Conservation (phyloP, 345 rosid genomes). For the Eucalyptus lansdowneana region DNA sequence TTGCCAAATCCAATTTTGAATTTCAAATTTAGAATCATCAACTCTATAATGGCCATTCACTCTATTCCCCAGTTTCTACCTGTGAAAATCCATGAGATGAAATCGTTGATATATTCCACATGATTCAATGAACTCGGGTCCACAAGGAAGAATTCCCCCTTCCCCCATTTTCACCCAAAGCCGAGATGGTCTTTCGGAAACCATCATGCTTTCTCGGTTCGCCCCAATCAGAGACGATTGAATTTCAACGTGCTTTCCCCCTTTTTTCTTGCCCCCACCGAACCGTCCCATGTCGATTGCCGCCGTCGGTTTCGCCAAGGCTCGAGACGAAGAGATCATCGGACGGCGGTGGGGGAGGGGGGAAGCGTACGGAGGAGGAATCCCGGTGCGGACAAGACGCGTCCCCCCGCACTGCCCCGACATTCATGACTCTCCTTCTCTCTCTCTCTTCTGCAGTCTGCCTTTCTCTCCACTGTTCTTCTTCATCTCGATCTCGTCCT, state of each 20-base stretch:
- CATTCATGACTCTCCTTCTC: conserved; percentile 20
- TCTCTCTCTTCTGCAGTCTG: neutral
- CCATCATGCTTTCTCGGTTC: neutral
- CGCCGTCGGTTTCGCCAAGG: neutral
- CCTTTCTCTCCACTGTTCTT: neutral
- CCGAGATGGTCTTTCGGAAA: neutral
- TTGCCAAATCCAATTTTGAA: neutral
- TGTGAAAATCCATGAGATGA: neutral
- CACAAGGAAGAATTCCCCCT: neutral
- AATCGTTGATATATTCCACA: neutral
- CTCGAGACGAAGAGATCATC: neutral
- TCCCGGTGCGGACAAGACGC: no score
- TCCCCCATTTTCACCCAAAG: neutral
- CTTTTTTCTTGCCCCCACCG: neutral
- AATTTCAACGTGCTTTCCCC: no score
- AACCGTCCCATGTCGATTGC: neutral
- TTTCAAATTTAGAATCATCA: neutral
- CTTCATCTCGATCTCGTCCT: neutral
- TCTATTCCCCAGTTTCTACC: neutral
- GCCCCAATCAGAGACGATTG: neutral
- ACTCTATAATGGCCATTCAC: neutral
- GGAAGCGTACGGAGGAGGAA: neutral
- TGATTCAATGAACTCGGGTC: neutral
- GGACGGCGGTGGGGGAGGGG: neutral
- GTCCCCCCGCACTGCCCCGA: conserved; percentile 53